phyloP scores from a whole-genome alignment of 225 moss, liverwort and hornwort species.

The Marchantia polymorpha region DNA sequence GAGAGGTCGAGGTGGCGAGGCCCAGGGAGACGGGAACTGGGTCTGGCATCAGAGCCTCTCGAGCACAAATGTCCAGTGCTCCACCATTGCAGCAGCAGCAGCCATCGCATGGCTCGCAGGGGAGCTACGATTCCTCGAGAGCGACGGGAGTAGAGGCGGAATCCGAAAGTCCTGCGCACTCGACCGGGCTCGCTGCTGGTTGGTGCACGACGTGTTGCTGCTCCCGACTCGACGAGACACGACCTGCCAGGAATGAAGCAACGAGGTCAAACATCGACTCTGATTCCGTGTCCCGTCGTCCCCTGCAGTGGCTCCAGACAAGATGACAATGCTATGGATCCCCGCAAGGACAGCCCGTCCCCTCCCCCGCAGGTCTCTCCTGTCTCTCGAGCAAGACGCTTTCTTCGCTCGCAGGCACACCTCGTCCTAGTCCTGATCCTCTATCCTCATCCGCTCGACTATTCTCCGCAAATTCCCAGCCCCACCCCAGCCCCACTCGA shows the following conservation, averaged over 20 bases:
- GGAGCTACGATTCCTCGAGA: constrained; percentile 2
- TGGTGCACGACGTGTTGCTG: background rate
- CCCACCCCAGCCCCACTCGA: background rate
- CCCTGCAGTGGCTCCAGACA: background rate
- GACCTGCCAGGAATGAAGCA: background rate
- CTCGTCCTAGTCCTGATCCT: background rate
- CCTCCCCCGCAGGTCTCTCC: no score
- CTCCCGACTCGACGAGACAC: background rate
- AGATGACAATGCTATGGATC: background rate
- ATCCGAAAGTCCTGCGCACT: background rate
- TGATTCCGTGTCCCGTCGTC: no score
- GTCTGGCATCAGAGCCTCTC: background rate
- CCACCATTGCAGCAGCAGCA: background rate
- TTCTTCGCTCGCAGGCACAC: background rate
- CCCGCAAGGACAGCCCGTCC: background rate
- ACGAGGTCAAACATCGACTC: background rate
- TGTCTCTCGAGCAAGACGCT: background rate
- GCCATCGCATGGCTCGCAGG: background rate
- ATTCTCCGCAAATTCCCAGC: background rate
- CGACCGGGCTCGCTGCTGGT: background rate
- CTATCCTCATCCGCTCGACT: background rate
- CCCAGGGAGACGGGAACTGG: background rate
- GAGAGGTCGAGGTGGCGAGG: background rate
- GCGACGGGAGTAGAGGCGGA: background rate
- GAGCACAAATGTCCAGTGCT: background rate